Base-by-base conservation (phyloP, 495 filamentous ascomycete species). In the Astrothelium macrocarpum region DNA sequence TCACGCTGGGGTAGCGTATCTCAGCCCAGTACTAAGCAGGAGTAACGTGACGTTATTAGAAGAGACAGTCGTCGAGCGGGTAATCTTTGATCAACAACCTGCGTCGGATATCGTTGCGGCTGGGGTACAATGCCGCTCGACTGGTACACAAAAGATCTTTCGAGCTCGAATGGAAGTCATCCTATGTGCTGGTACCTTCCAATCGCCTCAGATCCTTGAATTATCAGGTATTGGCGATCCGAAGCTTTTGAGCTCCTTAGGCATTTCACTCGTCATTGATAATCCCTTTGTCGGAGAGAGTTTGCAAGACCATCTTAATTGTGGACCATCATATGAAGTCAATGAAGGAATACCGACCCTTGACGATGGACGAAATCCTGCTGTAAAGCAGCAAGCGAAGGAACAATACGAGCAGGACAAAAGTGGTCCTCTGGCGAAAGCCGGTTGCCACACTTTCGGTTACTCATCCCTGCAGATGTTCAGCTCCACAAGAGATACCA, bases 201-300 rank as follows among this genome's bases (percentile, higher is more conserved):
- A 66, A 7, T 61, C 63, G 1, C 64, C 66, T 0, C 46, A 66
- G 42, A 20, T 71, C 1, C 64, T 71, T 23, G 43, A 71, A 39
- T 29, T 65, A 5, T 68, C 64, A 16, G 66, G 68, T 1, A 64
- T 71, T 36, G 68, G 68, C 26, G 39, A 65, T 26, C 29, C 62
- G 3, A 29, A 60, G n/a, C 23, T 70, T n/a, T 61, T 66, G 1
- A 23, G 12, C 23, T 28, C 28, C 2, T 26, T 32, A n/a, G 58
- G 39, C 1, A 66, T 70, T 28, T 58, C 64, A 11, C 45, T 66
- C 25, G 60, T 46, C 4, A 29, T 68, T 18, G n/a, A 53, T 11
- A 60, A 62, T 25, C 53, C 53, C 1, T 56, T 23, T 29, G 63
- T 70, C 36, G 66, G 68, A 1, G 59, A 58, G 7, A 66, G 66